Percentiles rank a stretch among this genome's conserved stretches.
Evolutionary conservation across 441 rosid species (phyloP).

Genomic region (Eruca vesicaria): DNA sequence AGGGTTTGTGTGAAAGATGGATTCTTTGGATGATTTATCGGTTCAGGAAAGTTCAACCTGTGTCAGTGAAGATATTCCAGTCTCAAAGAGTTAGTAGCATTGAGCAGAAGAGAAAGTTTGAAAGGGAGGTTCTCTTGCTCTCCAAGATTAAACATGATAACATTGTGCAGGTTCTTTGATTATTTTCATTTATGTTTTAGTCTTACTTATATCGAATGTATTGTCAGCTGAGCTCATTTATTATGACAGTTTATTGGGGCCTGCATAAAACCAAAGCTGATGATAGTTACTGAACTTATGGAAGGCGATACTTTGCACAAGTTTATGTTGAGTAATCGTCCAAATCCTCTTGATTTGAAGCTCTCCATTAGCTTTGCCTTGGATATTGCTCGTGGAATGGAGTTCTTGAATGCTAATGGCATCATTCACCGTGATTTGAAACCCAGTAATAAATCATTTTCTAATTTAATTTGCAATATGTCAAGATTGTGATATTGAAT

Average conservation of each 20-base stretch:
- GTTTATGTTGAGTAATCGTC: slow-evolving; percentile 56
- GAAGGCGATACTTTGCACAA: slow-evolving; percentile 58
- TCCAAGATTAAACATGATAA: slow-evolving; percentile 59
- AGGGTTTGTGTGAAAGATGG: not conserved
- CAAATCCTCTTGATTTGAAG: slow-evolving; percentile 45
- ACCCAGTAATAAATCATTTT: slow-evolving; percentile 44
- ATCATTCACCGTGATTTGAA: slow-evolving; percentile 84
- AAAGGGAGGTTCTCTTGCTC: slow-evolving; percentile 64
- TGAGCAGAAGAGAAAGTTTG: slow-evolving; percentile 53
- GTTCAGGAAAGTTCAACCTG: slow-evolving; percentile 41
- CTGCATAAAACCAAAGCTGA: slow-evolving; percentile 52
- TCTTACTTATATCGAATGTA: not conserved
- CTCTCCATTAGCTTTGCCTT: slow-evolving; percentile 53
- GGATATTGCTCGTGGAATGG: slow-evolving; percentile 67
- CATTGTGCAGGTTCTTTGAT: slow-evolving; percentile 52
- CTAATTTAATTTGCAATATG: not conserved
- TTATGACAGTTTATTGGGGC: slow-evolving; percentile 62
- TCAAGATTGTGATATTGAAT: not conserved
- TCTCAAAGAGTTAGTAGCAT: slow-evolving; percentile 38
- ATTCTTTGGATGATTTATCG: slow-evolving; percentile 31
- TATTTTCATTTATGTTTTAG: not conserved
- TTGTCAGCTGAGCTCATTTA: not conserved
- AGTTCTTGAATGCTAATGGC: slow-evolving; percentile 65
- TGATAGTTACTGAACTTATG: slow-evolving; percentile 64
- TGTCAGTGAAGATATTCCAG: slow-evolving; percentile 67